Conservation (phyloP, 805 yeast species). For the Lipomyces mesembrius region DNA sequence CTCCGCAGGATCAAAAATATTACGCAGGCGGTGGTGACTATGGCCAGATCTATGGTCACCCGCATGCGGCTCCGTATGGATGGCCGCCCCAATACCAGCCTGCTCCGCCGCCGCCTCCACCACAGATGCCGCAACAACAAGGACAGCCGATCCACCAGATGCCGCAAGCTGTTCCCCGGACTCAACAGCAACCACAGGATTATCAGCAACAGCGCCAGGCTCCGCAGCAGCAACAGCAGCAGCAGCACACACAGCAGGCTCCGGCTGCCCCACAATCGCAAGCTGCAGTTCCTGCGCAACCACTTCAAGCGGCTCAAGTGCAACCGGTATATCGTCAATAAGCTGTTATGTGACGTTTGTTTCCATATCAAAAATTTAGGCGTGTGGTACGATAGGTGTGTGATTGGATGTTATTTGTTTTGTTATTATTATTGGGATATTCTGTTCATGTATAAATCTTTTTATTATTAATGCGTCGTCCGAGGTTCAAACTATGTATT, state of each 20-base stretch:
- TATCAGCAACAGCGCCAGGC: conserved; percentile 15
- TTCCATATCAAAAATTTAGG: background rate
- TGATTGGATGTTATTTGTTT: background rate
- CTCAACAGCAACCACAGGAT: conserved; percentile 21
- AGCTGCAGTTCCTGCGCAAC: conserved; percentile 23
- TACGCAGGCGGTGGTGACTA: conserved; percentile 16
- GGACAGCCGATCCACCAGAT: conserved; percentile 12
- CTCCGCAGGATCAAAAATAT: conserved; percentile 21
- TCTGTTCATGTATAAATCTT: conserved; percentile 1
- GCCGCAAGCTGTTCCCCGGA: conserved; percentile 33
- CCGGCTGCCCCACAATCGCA: conserved; percentile 20
- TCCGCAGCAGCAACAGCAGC: conserved; percentile 24
- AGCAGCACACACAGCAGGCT: conserved; percentile 21
- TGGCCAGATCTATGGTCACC: conserved; percentile 16
- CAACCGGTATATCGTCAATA: background rate
- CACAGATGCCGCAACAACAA: conserved; percentile 9
- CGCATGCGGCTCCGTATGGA: conserved; percentile 23
- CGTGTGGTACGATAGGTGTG: conserved; percentile 2
- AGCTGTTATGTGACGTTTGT: background rate
- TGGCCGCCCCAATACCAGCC: conserved; percentile 27
- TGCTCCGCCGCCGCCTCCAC: conserved; percentile 6
- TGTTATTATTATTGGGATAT: background rate
- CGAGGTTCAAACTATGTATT: background rate
- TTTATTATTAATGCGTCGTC: background rate
- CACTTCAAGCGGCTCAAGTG: conserved; percentile 23